These are phyloP conservation scores for Annona cherimola DNA, from an alignment of 164 flowering plant genomes.

Conservation along the genomic window DNA sequence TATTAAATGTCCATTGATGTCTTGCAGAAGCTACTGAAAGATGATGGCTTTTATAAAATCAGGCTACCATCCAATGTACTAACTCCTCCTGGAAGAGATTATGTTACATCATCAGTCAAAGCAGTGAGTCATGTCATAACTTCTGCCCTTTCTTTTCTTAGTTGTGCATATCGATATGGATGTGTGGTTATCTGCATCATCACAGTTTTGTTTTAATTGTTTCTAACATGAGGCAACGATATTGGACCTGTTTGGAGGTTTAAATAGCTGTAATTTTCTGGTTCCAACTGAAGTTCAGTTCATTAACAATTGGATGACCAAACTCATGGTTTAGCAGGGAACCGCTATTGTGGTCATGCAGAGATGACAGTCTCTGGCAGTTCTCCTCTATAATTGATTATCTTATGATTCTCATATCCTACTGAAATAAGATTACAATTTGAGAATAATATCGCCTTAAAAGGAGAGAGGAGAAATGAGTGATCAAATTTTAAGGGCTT, in stretches of 20 bases:
- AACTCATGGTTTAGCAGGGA: neutral
- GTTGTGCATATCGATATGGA: neutral
- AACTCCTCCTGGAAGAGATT: conserved; percentile 75
- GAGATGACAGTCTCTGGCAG: neutral
- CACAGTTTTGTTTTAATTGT: neutral
- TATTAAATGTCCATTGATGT: conserved; percentile 1
- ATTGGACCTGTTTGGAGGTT: neutral
- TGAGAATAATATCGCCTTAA: too few species aligned
- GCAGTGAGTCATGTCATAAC: conserved; percentile 46
- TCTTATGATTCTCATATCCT: too few species aligned
- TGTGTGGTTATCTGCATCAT: neutral
- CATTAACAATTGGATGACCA: neutral
- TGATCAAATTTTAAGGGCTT: too few species aligned
- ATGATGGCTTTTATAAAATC: conserved; percentile 83
- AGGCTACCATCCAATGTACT: conserved; percentile 79
- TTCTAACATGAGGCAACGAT: neutral
- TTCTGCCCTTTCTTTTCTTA: neutral
- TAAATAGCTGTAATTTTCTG: too few species aligned
- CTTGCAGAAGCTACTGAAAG: conserved; percentile 60
- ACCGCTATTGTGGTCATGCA: neutral
- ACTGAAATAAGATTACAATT: too few species aligned
- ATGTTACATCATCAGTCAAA: conserved; percentile 69
- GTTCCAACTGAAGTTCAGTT: neutral
- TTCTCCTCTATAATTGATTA: neutral
- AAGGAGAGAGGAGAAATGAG: too few species aligned